Base-by-base conservation (phyloP, 2,329 filamentous ascomycete genomes). In the Dothistroma pini region DNA sequence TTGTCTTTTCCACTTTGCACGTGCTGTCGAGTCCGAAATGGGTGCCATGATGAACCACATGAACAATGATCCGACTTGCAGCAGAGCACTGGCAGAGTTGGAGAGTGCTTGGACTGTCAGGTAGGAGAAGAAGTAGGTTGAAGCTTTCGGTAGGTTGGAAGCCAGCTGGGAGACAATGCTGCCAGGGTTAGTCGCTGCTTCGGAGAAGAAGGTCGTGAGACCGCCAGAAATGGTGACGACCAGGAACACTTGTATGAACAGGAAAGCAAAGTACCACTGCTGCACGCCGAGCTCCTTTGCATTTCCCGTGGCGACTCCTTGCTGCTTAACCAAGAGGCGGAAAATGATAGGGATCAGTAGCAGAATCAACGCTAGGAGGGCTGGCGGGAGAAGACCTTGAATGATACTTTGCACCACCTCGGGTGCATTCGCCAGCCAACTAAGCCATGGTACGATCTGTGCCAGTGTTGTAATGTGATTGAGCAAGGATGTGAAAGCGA, bases 71-170 rank as follows among this genome's bases (percentile, higher is more conserved):
- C 85, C 86, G 25, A 96, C 84, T 71, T 97, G 95, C 12, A 97
- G 80, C 4, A 97, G 80, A 0, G 91, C 93, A 74, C 90, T 92
- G 1, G 93, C 93, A 74, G 92, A 96, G 64, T 91, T 92, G 64
- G 91, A 92, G 69, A 97, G 82, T 0, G 93, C 91, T 71, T 97
- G 95, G 10, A 99, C 86, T 72, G 97, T 89, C 87, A 99, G 93
- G 83, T 99, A 99, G 0, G 91, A 93, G 81, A 97, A 97, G 80
- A 97, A 99, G 76, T 97, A 99, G 73, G 97, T 96, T 68, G 91
- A 89, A 0, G 93, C 89, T 68, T 86, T 89, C 1, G 95, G 95
- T 5, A 99, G 79, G 62, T 93, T 95, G 11, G 80, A 75, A 0
- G 93, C 93, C 31, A 99, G 79, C 0, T 89, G 81, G 19, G 85